Evolutionary conservation across 805 yeast genomes (phyloP).

Genomic region (Zygoascus biomembranicola): DNA sequence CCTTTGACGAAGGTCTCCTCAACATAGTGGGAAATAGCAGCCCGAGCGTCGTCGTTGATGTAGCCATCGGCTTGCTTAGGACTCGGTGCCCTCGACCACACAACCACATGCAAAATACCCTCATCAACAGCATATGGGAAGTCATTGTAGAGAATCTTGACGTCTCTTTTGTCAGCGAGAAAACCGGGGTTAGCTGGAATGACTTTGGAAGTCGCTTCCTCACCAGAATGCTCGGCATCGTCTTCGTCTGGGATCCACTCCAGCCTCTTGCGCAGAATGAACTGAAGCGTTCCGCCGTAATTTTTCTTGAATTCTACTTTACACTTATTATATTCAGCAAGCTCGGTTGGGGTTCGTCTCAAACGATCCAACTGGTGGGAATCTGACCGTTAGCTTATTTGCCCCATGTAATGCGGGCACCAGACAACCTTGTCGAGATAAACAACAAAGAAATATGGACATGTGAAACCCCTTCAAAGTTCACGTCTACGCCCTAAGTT

Average conservation of each 20-base stretch:
- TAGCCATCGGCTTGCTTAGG: conserved; percentile 37
- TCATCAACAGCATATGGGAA: conserved; percentile 47
- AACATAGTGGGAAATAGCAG: conserved; percentile 34
- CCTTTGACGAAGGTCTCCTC: conserved; percentile 33
- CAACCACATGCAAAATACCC: conserved; percentile 43
- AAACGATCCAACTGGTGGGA: conserved; percentile 3
- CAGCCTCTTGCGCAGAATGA: conserved; percentile 13
- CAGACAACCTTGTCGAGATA: too few species aligned
- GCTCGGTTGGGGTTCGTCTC: conserved; percentile 14
- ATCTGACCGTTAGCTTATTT: too few species aligned
- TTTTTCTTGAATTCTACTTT: conserved; percentile 9
- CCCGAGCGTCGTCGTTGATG: conserved; percentile 31
- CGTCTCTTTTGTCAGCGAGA: conserved; percentile 25
- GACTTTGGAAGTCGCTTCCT: neutral
- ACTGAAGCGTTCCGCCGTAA: conserved; percentile 16
- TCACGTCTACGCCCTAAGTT: too few species aligned
- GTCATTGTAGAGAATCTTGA: conserved; percentile 43
- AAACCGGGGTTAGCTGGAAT: conserved; percentile 9
- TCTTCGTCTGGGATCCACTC: conserved; percentile 11
- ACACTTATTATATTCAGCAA: conserved; percentile 7
- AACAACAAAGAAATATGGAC: too few species aligned
- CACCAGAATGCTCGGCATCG: neutral
- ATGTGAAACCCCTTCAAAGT: too few species aligned
- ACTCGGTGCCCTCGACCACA: conserved; percentile 45
- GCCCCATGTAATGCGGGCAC: too few species aligned